Evolutionary conservation across 1,139 yeast species (phyloP).

Genomic region (Kazachstania sp.): DNA sequence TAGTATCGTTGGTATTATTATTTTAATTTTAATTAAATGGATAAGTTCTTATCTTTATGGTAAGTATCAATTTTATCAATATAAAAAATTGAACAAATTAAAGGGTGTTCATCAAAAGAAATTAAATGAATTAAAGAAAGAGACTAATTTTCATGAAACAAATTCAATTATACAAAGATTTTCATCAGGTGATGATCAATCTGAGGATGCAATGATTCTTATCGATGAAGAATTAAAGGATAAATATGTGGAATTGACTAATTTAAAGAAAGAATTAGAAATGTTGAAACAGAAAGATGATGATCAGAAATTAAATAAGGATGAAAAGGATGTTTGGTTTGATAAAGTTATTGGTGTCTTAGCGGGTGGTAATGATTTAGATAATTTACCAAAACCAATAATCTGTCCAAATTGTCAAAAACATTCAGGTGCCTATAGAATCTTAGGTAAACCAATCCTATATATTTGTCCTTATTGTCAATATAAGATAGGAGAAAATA

Average conservation of each 20-base stretch:
- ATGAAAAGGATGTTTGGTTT: slow-evolving; percentile 28
- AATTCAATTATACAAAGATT: slow-evolving; percentile 62
- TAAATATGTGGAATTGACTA: slow-evolving; percentile 35
- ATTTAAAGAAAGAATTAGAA: slow-evolving; percentile 34
- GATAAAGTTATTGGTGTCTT: slow-evolving; percentile 27
- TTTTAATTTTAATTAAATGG: slow-evolving; percentile 1
- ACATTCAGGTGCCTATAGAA: slow-evolving; percentile 21
- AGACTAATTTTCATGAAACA: slow-evolving; percentile 72
- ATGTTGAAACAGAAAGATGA: slow-evolving; percentile 6
- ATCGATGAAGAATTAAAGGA: slow-evolving; percentile 37
- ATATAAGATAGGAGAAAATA: slow-evolving; percentile 1
- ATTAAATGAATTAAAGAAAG: slow-evolving; percentile 66
- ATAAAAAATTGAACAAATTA: slow-evolving; percentile 33
- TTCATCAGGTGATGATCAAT: slow-evolving; percentile 37
- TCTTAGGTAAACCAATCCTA: slow-evolving; percentile 43
- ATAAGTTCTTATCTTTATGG: neutral
- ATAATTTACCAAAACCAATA: slow-evolving; percentile 14
- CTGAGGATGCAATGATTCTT: slow-evolving; percentile 29
- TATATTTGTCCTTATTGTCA: slow-evolving; percentile 76
- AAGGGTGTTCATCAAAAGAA: slow-evolving; percentile 49
- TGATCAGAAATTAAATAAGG: slow-evolving; percentile 8
- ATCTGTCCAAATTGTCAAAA: slow-evolving; percentile 22
- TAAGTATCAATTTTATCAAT: slow-evolving; percentile 14
- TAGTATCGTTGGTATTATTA: slow-evolving; percentile 6
- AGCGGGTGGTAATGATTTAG: slow-evolving; percentile 26